These are phyloP conservation scores for Cladophialophora yegresii DNA, from an alignment of 2,329 filamentous ascomycete species.

Conservation along the genomic window DNA sequence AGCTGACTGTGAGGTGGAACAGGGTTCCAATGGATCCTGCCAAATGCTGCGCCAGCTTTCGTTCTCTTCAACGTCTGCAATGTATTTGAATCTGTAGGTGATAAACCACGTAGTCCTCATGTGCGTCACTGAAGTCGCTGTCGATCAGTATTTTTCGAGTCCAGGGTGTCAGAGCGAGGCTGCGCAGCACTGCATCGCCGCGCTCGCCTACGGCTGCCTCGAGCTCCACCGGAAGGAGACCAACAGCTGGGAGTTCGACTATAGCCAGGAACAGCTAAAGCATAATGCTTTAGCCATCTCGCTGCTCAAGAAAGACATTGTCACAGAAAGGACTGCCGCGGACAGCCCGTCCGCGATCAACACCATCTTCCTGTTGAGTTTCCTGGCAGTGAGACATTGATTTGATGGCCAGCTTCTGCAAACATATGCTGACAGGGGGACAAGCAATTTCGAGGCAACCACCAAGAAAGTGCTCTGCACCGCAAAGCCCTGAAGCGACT, in stretches of 20 bases:
- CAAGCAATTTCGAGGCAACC: neutral
- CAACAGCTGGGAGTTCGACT: neutral
- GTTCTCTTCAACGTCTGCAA: slow-evolving; percentile 1
- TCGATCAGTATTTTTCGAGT: neutral
- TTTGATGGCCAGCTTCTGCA: neutral
- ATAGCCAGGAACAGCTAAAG: neutral
- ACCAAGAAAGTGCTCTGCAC: slow-evolving; percentile 1
- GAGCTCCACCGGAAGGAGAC: slow-evolving; percentile 1
- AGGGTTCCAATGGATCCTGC: slow-evolving; percentile 4
- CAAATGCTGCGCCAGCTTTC: neutral
- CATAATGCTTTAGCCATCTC: slow-evolving; percentile 1
- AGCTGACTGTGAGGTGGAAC: neutral
- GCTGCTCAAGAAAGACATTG: neutral
- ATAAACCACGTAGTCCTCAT: neutral
- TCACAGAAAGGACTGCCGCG: neutral
- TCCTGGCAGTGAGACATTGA: neutral
- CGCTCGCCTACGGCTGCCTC: neutral
- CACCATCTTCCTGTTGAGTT: neutral
- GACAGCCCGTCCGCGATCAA: neutral
- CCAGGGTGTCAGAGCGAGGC: slow-evolving; percentile 1
- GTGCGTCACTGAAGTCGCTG: neutral
- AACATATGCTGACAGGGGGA: neutral
- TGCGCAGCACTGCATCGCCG: slow-evolving; percentile 4
- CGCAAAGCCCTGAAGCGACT: neutral
- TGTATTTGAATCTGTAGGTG: neutral